These are phyloP conservation scores for Ophiostoma sp. DNA, from an alignment of 2,329 filamentous ascomycete genomes.

Conservation along the genomic window DNA sequence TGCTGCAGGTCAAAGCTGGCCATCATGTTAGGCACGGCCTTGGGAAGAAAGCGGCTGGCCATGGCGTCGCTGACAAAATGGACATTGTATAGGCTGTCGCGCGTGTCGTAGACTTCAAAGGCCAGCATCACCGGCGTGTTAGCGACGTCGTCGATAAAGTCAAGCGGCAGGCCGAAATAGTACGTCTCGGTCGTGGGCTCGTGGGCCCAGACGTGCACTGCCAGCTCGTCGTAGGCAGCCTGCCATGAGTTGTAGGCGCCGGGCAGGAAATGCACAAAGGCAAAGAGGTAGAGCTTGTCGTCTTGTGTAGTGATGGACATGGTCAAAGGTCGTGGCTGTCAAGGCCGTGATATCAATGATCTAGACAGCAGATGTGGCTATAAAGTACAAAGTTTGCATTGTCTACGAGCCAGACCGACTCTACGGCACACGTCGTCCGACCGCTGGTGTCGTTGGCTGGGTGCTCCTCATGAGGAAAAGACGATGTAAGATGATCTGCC, in stretches of 20 bases:
- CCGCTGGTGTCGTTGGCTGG: not conserved
- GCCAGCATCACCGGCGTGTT: not conserved
- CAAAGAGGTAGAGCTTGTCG: conserved; percentile 26
- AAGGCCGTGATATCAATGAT: not conserved
- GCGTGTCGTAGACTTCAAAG: not conserved
- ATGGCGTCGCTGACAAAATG: not conserved
- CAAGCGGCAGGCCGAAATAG: conserved; percentile 32
- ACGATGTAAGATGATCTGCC: not conserved
- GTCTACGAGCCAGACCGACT: not conserved
- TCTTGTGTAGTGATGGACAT: conserved; percentile 20
- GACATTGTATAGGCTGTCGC: not conserved
- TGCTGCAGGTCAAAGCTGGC: not conserved
- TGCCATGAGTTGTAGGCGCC: conserved; percentile 37
- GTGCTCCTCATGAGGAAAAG: not conserved
- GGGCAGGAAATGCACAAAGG: conserved; percentile 35
- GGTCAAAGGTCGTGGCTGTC: not conserved
- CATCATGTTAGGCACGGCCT: not conserved
- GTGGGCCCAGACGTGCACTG: conserved; percentile 33
- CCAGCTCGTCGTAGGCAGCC: conserved; percentile 38
- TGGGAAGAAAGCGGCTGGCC: not conserved
- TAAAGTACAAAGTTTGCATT: not conserved
- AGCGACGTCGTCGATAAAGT: not conserved
- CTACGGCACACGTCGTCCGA: conserved; percentile 1
- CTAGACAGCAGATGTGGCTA: not conserved
- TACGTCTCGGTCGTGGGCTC: conserved; percentile 38